Base-by-base conservation (phyloP, 441 rosid species). In the Gossypium schwendimanii region DNA sequence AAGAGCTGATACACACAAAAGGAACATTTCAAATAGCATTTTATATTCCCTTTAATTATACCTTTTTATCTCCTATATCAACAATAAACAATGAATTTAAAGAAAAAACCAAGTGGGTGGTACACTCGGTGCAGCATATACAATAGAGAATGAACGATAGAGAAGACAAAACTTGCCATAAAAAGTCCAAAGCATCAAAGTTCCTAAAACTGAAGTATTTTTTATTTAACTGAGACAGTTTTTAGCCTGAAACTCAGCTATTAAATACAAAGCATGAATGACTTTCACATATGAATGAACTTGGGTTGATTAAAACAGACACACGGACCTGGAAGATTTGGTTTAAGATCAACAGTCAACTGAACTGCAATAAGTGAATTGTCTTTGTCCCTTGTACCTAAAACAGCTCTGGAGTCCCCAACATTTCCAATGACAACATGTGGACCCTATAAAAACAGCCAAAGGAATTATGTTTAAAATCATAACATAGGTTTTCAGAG, bases 391-490 rank as follows among this genome's bases (percentile, higher is more conserved):
- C 96, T 84, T n/a, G 84, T 89, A 69, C 93, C 98, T 66, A 95
- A 61, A 18, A 93, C 86, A 20, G 97, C 99, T 85, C 98, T 88
- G 4, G 99, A 95, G 84, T 95, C 99, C 68, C 99, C 99, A 53
- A 92, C 87, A 81, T 95, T 95, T 76, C 94, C 98, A n/a, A 92
- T 45, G 71, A 95, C 86, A 82, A 95, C 89, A 84, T 83, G 80
- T 60, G 74, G 86, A 77, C 98, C 99, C 99, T 95, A 78, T 86
- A 79, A 52, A 61, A 70, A 60, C 18, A 71, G 26, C 55, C 53
- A 68, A 61, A 0, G 17, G 7, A 73, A 21, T 8, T 11, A 17
- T 31, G 23, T 67, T 33, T 26, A 69, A 39, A 47, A 31, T 9
- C 14, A 50, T n/a, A 33, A 63, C 21, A 72, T 49, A 60, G 9